A percentile compares a stretch with the other conserved stretches of the same genome.
Conservation (phyloP, 768 basidiomycete species). For the Ramaria sp. region DNA sequence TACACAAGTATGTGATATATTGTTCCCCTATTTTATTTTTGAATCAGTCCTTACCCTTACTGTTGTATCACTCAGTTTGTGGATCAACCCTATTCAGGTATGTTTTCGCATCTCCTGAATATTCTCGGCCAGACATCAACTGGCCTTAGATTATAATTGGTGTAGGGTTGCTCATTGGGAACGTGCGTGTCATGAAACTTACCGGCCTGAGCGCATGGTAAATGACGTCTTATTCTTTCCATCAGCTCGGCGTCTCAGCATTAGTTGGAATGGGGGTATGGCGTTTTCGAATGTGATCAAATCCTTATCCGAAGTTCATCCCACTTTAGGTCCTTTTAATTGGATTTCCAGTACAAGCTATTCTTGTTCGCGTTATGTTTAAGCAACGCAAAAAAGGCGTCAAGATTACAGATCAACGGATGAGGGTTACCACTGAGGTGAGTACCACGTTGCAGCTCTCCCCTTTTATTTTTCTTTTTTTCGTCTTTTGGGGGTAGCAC, state of each 20-base stretch:
- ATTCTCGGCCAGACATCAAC: not conserved
- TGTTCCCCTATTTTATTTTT: not conserved
- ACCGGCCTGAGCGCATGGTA: too few relatives aligned
- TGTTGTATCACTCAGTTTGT: slow-evolving; percentile 26
- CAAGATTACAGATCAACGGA: slow-evolving; percentile 54
- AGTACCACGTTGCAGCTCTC: not conserved
- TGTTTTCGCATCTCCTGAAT: not conserved
- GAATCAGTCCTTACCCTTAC: too few relatives aligned
- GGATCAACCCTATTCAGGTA: slow-evolving; percentile 53
- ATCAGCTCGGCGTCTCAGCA: slow-evolving; percentile 54
- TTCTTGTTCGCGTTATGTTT: slow-evolving; percentile 43
- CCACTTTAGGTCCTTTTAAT: slow-evolving; percentile 35
- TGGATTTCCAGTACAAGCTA: slow-evolving; percentile 47
- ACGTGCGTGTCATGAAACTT: slow-evolving; percentile 24
- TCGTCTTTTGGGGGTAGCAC: not conserved
- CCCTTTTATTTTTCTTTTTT: not conserved
- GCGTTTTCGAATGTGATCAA: slow-evolving; percentile 3
- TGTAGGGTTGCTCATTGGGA: slow-evolving; percentile 49
- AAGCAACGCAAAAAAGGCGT: slow-evolving; percentile 43
- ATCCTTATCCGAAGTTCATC: not conserved
- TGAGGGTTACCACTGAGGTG: slow-evolving; percentile 52
- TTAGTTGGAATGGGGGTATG: slow-evolving; percentile 47
- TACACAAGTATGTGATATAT: slow-evolving; percentile 23
- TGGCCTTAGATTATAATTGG: slow-evolving; percentile 38
- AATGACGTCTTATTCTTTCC: not conserved